These are phyloP conservation scores for Diplocarpon mali DNA, from an alignment of 2,329 filamentous ascomycete species.

Conservation along the genomic window DNA sequence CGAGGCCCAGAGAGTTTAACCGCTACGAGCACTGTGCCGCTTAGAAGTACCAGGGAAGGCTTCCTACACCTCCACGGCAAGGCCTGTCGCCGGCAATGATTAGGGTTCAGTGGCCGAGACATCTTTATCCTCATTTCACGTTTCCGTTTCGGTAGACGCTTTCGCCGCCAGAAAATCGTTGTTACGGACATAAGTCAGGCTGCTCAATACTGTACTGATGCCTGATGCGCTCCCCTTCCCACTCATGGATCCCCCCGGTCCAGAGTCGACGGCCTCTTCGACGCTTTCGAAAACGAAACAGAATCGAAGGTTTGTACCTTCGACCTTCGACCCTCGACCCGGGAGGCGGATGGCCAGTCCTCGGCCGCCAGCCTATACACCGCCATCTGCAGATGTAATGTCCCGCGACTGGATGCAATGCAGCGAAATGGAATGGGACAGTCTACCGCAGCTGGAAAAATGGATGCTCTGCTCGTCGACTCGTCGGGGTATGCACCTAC, in stretches of 20 bases:
- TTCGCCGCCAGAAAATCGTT: constrained; percentile 11
- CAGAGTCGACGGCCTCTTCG: too few relatives aligned
- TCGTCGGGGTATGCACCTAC: constrained; percentile 2
- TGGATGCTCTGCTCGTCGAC: too few relatives aligned
- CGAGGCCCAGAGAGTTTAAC: too few relatives aligned
- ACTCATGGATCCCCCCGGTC: constrained; percentile 1
- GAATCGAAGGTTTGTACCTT: too few relatives aligned
- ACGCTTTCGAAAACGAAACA: too few relatives aligned
- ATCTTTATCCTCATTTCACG: constrained; percentile 10
- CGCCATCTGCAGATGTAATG: constrained; percentile 16
- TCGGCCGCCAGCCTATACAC: background rate
- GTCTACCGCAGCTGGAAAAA: too few relatives aligned
- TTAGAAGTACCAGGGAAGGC: too few relatives aligned
- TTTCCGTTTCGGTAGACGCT: constrained; percentile 14
- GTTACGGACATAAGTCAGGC: constrained; percentile 2
- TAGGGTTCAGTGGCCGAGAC: constrained; percentile 2
- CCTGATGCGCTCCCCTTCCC: constrained; percentile 1
- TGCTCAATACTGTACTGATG: constrained; percentile 1
- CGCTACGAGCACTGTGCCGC: too few relatives aligned
- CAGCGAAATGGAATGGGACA: constrained; percentile 9
- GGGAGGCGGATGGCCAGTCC: too few relatives aligned
- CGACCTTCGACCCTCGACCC: too few relatives aligned
- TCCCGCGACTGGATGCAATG: constrained; percentile 12
- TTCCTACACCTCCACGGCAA: too few relatives aligned
- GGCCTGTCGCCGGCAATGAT: background rate